These are phyloP conservation scores for Aspergillus sparsus DNA, from an alignment of 495 filamentous ascomycete species.

Conservation along the genomic window DNA sequence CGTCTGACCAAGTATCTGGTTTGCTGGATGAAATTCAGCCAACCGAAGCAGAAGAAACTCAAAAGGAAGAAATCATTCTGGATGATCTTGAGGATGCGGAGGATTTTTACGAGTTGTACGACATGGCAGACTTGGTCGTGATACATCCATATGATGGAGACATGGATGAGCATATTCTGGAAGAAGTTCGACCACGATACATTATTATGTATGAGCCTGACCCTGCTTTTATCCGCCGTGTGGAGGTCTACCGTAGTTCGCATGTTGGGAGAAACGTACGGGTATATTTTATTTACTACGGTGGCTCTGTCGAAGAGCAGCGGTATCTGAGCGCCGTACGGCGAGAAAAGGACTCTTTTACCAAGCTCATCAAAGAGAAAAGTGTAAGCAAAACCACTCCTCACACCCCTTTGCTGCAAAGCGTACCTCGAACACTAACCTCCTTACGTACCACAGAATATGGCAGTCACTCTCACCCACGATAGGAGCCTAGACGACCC, in stretches of 20 bases:
- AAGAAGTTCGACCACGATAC: constrained; percentile 89
- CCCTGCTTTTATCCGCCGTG: constrained; percentile 87
- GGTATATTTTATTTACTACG: constrained; percentile 96
- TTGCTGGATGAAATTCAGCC: constrained; percentile 68
- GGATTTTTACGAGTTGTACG: constrained; percentile 89
- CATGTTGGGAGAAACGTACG: constrained; percentile 85
- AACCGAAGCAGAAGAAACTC: constrained; percentile 60
- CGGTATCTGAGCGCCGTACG: constrained; percentile 86
- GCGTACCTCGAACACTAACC: constrained; percentile 17
- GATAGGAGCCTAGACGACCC: constrained; percentile 78
- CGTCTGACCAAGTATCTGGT: constrained; percentile 68
- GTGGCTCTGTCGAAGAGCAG: constrained; percentile 93
- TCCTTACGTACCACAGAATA: constrained; percentile 48
- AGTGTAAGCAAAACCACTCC: constrained; percentile 47
- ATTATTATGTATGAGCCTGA: constrained; percentile 99
- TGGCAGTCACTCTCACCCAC: constrained; percentile 81
- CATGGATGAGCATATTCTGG: constrained; percentile 92
- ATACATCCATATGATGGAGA: constrained; percentile 94
- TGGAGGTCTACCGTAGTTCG: constrained; percentile 94
- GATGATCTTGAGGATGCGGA: constrained; percentile 90
- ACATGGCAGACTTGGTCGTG: constrained; percentile 85
- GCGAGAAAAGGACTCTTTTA: constrained; percentile 93
- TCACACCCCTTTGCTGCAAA: neutral
- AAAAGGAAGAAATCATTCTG: constrained; percentile 72
- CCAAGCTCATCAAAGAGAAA: constrained; percentile 88